These are phyloP conservation scores for Teratosphaeria viscida DNA, from an alignment of 2,329 filamentous ascomycete genomes.

Conservation along the genomic window DNA sequence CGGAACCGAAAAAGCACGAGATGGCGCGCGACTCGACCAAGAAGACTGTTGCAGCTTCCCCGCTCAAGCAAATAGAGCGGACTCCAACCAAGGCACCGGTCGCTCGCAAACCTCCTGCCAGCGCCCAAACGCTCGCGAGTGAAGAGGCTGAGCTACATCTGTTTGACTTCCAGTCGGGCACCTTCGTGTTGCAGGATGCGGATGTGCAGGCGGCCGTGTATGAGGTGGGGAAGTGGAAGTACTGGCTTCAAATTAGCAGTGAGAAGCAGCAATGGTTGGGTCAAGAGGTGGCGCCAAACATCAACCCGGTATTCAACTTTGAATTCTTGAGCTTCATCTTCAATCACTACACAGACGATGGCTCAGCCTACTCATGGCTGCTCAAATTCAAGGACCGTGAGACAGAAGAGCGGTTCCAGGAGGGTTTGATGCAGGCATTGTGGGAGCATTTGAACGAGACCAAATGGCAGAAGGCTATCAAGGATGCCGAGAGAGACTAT, in stretches of 20 bases:
- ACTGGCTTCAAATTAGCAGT: slow-evolving; percentile 81
- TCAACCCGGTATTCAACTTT: slow-evolving; percentile 98
- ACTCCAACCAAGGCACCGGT: slow-evolving; percentile 51
- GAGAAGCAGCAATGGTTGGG: slow-evolving; percentile 75
- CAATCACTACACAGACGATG: slow-evolving; percentile 85
- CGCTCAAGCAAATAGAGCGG: slow-evolving; percentile 27
- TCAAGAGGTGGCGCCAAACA: slow-evolving; percentile 73
- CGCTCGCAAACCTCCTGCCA: slow-evolving; percentile 51
- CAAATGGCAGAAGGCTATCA: slow-evolving; percentile 79
- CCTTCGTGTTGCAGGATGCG: slow-evolving; percentile 71
- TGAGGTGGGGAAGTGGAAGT: slow-evolving; percentile 84
- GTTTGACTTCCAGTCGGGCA: slow-evolving; percentile 79
- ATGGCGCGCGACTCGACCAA: slow-evolving; percentile 22
- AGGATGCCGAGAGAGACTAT: slow-evolving; percentile 87
- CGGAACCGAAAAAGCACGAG: slow-evolving; percentile 9
- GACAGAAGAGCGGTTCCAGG: slow-evolving; percentile 76
- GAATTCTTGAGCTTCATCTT: slow-evolving; percentile 99
- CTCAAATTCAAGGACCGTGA: slow-evolving; percentile 79
- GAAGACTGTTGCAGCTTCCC: slow-evolving; percentile 13
- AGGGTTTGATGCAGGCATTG: slow-evolving; percentile 85
- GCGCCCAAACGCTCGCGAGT: slow-evolving; percentile 61
- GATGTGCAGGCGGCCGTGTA: slow-evolving; percentile 69
- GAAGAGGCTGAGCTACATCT: slow-evolving; percentile 81
- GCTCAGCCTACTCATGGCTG: slow-evolving; percentile 89
- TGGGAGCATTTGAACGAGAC: slow-evolving; percentile 94